Percentiles rank a stretch among this genome's conserved stretches.
phyloP scores from a whole-genome alignment of 768 basidiomycete genomes.

The Leccinum variicolor region DNA sequence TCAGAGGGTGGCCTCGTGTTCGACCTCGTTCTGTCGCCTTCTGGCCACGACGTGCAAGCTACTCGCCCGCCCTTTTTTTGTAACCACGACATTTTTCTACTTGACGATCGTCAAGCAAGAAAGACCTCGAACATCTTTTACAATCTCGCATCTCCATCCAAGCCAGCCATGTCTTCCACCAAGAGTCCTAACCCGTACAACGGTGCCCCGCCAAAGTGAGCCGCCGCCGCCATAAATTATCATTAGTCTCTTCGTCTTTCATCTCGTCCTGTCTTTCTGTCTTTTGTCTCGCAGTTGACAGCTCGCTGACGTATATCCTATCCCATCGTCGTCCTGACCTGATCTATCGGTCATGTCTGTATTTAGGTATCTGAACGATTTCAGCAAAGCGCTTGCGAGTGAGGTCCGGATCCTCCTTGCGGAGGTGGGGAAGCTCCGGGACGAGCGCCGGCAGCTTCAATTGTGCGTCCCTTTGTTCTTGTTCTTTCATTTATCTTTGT shows the following conservation, averaged over 20 bases:
- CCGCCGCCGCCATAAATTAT: neutral
- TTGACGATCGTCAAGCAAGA: neutral
- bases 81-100: slow-evolving; percentile 3
- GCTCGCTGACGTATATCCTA: slow-evolving; percentile 4
- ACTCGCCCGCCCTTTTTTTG: neutral
- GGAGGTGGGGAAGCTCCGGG: slow-evolving; percentile 58
- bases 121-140: neutral
- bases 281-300: neutral
- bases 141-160: slow-evolving; percentile 6
- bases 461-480: slow-evolving; percentile 38
- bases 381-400: slow-evolving; percentile 58
- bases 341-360: neutral
- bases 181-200: slow-evolving; percentile 32
- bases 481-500: neutral
- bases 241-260: neutral
- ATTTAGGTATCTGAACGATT: slow-evolving; percentile 53
- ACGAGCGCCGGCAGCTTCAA: slow-evolving; percentile 55
- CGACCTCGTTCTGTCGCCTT: slow-evolving; percentile 16
- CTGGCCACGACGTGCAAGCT: slow-evolving; percentile 1
- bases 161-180: slow-evolving; percentile 29
- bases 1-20: slow-evolving; percentile 18
- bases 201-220: slow-evolving; percentile 35
- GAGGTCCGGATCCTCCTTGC: slow-evolving; percentile 61
- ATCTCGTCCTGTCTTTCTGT: neutral
- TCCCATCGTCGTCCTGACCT: neutral